A percentile compares a stretch with the other conserved stretches of the same genome.
Evolutionary conservation across 176 grass and related monocot species (phyloP).

Genomic region (Chrysopogon serrulatus): DNA sequence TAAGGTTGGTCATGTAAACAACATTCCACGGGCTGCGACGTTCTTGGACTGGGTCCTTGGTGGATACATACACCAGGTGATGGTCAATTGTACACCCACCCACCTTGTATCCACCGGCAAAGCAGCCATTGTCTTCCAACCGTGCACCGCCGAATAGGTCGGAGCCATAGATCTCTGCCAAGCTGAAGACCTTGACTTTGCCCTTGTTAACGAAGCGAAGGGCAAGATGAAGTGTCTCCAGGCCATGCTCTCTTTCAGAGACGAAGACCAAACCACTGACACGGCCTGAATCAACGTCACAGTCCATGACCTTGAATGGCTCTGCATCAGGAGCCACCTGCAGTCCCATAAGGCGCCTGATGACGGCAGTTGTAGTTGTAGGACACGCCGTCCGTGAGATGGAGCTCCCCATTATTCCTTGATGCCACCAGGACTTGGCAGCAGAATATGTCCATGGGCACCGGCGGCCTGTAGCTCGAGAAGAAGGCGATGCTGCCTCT

Average conservation of each 20-base stretch:
- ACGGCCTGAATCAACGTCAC: neutral
- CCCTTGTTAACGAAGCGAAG: neutral
- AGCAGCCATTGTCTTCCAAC: conserved; percentile 37
- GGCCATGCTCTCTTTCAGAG: conserved; percentile 17
- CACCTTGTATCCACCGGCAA: conserved; percentile 1
- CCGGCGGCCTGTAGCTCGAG: conserved; percentile 13
- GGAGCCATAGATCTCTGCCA: neutral
- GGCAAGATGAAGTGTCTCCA: conserved; percentile 31
- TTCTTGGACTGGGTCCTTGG: neutral
- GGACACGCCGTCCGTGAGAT: conserved; percentile 18
- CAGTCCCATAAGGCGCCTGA: neutral
- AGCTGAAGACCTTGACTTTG: too few relatives aligned
- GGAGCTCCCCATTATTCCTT: neutral
- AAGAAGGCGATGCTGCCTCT: conserved; percentile 42
- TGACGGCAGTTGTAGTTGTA: conserved; percentile 34
- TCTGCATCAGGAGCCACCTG: neutral
- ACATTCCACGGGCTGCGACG: conserved; percentile 4
- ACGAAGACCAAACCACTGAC: conserved; percentile 27
- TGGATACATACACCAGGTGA: conserved; percentile 14
- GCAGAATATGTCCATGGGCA: conserved; percentile 29
- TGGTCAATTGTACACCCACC: neutral
- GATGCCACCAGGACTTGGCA: neutral
- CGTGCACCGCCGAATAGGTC: neutral
- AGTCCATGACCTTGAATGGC: neutral
- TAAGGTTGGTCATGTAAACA: conserved; percentile 20